Evolutionary conservation across 805 yeast species (phyloP).

Genomic region (Cyberlindnera samutprakarnensis): DNA sequence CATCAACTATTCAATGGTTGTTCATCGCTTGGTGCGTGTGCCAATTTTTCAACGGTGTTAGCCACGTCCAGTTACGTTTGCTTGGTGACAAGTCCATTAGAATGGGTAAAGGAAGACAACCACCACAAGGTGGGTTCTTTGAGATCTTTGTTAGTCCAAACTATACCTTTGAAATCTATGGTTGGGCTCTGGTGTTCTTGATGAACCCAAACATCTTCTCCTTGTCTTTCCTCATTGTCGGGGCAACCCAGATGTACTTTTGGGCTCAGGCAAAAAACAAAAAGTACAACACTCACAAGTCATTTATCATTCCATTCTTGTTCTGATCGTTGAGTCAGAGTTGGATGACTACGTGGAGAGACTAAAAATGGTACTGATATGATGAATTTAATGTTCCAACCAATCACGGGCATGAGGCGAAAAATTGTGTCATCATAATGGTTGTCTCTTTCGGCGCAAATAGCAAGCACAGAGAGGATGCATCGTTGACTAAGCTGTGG

Average conservation of each 20-base stretch:
- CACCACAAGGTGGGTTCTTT: slow-evolving; percentile 77
- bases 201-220: slow-evolving; percentile 75
- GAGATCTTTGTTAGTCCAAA: slow-evolving; percentile 83
- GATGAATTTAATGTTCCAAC: too few relatives aligned
- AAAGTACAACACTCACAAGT: slow-evolving; percentile 67
- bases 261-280: slow-evolving; percentile 90
- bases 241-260: slow-evolving; percentile 74
- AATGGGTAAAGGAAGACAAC: slow-evolving; percentile 29
- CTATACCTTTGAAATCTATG: slow-evolving; percentile 77
- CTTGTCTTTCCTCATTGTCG: slow-evolving; percentile 60
- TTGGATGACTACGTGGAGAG: too few relatives aligned
- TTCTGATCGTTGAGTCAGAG: slow-evolving; percentile 37
- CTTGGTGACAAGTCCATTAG: slow-evolving; percentile 30
- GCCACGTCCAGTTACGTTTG: slow-evolving; percentile 62
- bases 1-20: slow-evolving; percentile 15
- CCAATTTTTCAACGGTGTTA: slow-evolving; percentile 65
- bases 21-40: slow-evolving; percentile 30
- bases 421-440: too few relatives aligned
- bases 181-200: slow-evolving; percentile 67
- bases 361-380: too few relatives aligned
- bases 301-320: slow-evolving; percentile 72
- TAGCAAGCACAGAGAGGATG: too few relatives aligned
- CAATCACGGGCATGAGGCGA: too few relatives aligned
- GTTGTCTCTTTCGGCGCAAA: too few relatives aligned
- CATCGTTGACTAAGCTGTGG: too few relatives aligned